Evolutionary conservation across 768 basidiomycete species (phyloP).

Genomic region (Chiua virens): DNA sequence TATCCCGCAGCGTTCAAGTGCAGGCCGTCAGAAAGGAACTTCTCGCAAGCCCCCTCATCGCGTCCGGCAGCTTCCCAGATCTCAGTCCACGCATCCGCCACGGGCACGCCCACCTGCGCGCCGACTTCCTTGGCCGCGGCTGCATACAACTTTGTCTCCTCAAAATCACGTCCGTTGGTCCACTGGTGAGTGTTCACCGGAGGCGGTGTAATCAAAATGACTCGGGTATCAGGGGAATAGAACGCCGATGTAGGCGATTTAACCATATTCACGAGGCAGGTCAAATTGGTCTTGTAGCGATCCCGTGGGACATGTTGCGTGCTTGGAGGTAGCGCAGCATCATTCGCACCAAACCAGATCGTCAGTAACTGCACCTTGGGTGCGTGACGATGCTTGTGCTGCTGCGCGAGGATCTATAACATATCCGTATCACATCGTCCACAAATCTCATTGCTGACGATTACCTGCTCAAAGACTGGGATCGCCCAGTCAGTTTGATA

Average conservation of each 20-base stretch:
- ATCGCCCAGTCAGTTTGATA: constrained; percentile 89
- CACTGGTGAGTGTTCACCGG: constrained; percentile 72
- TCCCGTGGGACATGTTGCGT: constrained; percentile 76
- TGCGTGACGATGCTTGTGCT: constrained; percentile 42
- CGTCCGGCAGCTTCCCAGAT: constrained; percentile 76
- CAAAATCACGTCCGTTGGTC: constrained; percentile 50
- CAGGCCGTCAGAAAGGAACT: constrained; percentile 70
- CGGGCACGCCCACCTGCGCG: constrained; percentile 49
- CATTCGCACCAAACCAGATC: constrained; percentile 92
- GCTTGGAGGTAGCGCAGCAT: constrained; percentile 64
- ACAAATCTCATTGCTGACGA: not conserved
- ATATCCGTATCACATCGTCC: not conserved
- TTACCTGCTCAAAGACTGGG: constrained; percentile 74
- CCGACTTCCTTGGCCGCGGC: constrained; percentile 67
- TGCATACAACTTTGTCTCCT: constrained; percentile 65
- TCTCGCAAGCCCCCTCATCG: constrained; percentile 50
- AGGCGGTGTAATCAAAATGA: constrained; percentile 84
- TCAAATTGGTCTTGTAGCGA: constrained; percentile 64
- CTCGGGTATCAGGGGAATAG: constrained; percentile 69
- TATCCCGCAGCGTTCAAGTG: constrained; percentile 81
- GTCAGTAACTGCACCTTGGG: constrained; percentile 72
- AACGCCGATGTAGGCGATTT: constrained; percentile 59
- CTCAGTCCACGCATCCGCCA: constrained; percentile 72
- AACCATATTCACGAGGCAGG: constrained; percentile 59
- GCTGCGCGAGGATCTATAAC: constrained; percentile 57